These are phyloP conservation scores for Calonectria pseudoturangicola DNA, from an alignment of 2,329 filamentous ascomycete species.

Conservation along the genomic window DNA sequence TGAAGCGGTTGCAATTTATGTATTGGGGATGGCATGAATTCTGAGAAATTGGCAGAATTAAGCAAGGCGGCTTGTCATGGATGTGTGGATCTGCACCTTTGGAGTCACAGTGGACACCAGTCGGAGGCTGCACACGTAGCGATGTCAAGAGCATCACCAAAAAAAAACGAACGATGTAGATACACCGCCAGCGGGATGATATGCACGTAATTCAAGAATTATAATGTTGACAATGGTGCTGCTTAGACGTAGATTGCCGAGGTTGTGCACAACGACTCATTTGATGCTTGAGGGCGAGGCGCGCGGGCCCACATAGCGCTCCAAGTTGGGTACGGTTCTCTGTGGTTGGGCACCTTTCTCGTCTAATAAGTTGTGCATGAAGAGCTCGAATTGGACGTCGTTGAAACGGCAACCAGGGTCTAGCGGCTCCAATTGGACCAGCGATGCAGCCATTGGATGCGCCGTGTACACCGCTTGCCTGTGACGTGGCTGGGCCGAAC, in stretches of 20 bases:
- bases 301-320: neutral
- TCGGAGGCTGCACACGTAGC: slow-evolving; percentile 4
- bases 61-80: neutral
- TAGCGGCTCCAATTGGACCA: neutral
- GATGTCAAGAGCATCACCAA: neutral
- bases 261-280: neutral
- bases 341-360: slow-evolving; percentile 4
- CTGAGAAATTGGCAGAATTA: neutral
- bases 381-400: neutral
- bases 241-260: neutral
- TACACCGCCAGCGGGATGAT: neutral
- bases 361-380: slow-evolving; percentile 4
- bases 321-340: slow-evolving; percentile 5
- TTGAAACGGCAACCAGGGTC: slow-evolving; percentile 16
- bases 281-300: neutral
- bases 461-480: slow-evolving; percentile 21
- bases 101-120: neutral
- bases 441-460: slow-evolving; percentile 2
- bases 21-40: neutral
- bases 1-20: neutral
- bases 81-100: neutral
- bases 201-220: neutral
- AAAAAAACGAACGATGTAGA: slow-evolving; percentile 5
- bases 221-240: neutral
- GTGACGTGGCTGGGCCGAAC: slow-evolving; percentile 21